These are phyloP conservation scores for Arabidopsis suecica DNA, from an alignment of 345 rosid genomes.

Conservation along the genomic window DNA sequence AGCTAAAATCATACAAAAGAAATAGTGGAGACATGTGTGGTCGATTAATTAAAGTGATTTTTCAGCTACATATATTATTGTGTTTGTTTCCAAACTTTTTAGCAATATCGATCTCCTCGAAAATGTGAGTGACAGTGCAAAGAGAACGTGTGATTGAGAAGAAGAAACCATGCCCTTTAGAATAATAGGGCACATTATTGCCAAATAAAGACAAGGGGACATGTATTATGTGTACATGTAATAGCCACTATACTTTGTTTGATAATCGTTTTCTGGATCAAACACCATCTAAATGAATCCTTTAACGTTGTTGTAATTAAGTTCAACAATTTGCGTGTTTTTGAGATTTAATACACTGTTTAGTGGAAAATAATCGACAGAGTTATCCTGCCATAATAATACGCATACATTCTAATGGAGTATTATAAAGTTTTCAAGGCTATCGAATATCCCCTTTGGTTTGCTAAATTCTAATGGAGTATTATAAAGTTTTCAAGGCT, in stretches of 20 bases:
- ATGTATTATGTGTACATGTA: not conserved
- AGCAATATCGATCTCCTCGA: conserved; percentile 19
- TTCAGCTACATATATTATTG: not conserved
- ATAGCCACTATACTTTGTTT: not conserved
- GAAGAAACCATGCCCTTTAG: not conserved
- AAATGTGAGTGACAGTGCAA: conserved; percentile 19
- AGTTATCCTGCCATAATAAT: not conserved
- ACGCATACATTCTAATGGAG: not conserved
- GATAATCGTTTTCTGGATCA: not conserved
- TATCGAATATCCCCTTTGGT: conserved; percentile 12
- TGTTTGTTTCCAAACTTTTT: not conserved
- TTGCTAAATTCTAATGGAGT: conserved; percentile 6
- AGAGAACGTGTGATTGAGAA: conserved; percentile 26
- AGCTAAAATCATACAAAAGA: not conserved
- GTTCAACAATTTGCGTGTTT: too few species aligned
- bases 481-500: not conserved
- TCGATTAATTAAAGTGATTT: conserved; percentile 21
- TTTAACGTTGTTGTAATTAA: too few species aligned
- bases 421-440: not conserved
- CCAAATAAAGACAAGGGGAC: not conserved
- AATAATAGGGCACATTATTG: not conserved
- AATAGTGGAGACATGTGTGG: conserved; percentile 31
- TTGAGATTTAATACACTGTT: not conserved
- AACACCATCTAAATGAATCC: too few species aligned
- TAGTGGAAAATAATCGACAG: not conserved